A percentile compares a stretch with the other conserved stretches of the same genome.
Conservation (phyloP, 2,329 filamentous ascomycete genomes). For the Calonectria hawksworthii region DNA sequence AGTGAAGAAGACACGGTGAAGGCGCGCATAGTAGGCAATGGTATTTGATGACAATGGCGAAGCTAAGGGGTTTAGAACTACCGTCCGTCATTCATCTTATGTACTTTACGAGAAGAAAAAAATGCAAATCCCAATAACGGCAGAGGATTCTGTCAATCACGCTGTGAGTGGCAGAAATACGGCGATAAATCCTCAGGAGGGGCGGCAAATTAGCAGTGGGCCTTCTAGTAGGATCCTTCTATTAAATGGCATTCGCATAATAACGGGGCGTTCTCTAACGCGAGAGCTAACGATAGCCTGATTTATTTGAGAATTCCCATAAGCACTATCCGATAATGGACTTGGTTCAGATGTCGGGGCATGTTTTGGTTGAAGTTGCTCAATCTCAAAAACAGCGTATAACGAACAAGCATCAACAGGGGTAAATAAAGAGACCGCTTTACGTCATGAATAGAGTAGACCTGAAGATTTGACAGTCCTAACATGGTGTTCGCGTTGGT, state of each 20-base stretch:
- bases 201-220: not conserved
- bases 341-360: not conserved
- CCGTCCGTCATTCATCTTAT: not conserved
- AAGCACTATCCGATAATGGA: not conserved
- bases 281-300: not conserved
- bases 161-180: conserved; percentile 4
- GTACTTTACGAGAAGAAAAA: not conserved
- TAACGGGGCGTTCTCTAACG: not conserved
- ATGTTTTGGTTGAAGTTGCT: not conserved
- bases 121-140: not conserved
- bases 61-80: not conserved
- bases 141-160: not conserved
- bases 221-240: not conserved
- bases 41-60: not conserved
- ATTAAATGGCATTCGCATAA: not conserved
- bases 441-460: not conserved
- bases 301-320: not conserved
- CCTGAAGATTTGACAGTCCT: not conserved
- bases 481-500: not conserved
- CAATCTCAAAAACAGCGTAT: not conserved
- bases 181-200: conserved; percentile 3
- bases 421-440: not conserved
- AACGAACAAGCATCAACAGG: not conserved
- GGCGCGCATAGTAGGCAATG: not conserved
- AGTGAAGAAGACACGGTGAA: not conserved